Percentiles rank a stretch among this genome's conserved stretches.
Evolutionary conservation across 305 asterid species (phyloP).

Genomic region (Euphrasia arctica): DNA sequence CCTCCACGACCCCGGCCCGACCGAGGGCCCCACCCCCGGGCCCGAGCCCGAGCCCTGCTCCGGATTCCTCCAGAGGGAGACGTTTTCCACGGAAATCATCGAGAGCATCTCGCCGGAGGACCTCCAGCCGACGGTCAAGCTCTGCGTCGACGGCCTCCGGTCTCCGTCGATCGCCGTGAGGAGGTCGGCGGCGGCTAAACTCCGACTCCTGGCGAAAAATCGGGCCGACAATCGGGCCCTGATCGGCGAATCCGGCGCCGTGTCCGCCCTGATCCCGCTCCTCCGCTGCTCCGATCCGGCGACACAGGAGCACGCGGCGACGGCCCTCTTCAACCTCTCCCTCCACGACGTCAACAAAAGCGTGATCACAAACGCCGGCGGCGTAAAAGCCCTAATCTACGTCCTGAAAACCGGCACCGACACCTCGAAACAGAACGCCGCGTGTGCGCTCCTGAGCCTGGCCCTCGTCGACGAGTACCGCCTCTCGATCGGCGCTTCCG

Average conservation of each 20-base stretch:
- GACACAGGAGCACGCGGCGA: conserved; percentile 88
- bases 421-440: conserved; percentile 86
- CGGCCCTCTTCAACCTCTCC: conserved; percentile 79
- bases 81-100: conserved; percentile 86
- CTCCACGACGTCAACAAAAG: conserved; percentile 68
- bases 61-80: conserved; percentile 77
- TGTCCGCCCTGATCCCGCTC: conserved; percentile 73
- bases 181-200: conserved; percentile 88
- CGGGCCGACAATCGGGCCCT: conserved; percentile 88
- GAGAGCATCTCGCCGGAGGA: conserved; percentile 93
- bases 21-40: conserved; percentile 28
- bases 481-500: conserved; percentile 78
- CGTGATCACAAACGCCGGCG: conserved; percentile 54
- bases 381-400: conserved; percentile 67
- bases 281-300: conserved; percentile 71
- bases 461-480: conserved; percentile 81
- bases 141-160: conserved; percentile 69
- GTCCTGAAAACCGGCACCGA: conserved; percentile 86
- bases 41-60: conserved; percentile 67
- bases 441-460: conserved; percentile 78
- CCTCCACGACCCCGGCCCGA: conserved; percentile 38
- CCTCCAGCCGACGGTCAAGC: conserved; percentile 84
- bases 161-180: conserved; percentile 66
- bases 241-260: conserved; percentile 89
- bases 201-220: conserved; percentile 72